Conservation (phyloP, 1,284 basidiomycete species). For the Phellinidium pouzarii region DNA sequence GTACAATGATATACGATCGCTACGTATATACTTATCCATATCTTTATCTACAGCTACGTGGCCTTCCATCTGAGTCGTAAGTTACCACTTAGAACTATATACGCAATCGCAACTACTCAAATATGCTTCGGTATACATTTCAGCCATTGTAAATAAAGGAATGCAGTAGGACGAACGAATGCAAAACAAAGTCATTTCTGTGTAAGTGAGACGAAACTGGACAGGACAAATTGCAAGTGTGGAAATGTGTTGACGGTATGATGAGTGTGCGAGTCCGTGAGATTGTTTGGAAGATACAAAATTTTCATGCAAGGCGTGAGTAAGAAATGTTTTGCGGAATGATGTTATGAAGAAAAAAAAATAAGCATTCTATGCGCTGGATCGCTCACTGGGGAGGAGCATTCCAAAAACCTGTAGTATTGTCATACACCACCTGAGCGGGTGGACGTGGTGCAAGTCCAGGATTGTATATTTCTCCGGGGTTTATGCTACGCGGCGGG, state of each 20-base stretch:
- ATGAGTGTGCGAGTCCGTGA: background rate
- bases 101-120: background rate
- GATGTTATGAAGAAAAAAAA: background rate
- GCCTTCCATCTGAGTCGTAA: too few relatives aligned
- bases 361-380: background rate
- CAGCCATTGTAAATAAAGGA: background rate
- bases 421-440: conserved; percentile 22
- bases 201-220: background rate
- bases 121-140: background rate
- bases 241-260: background rate
- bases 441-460: conserved; percentile 35
- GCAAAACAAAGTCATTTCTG: background rate
- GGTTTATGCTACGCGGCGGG: conserved; percentile 8
- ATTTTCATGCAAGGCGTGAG: background rate
- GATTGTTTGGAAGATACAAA: background rate
- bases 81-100: too few relatives aligned
- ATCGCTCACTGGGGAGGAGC: conserved; percentile 8
- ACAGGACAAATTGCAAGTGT: background rate
- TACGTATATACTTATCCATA: too few relatives aligned
- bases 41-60: too few relatives aligned
- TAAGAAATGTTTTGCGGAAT: background rate
- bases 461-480: conserved; percentile 28
- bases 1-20: background rate
- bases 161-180: background rate
- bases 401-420: conserved; percentile 8